Percentiles rank a stretch among this genome's conserved stretches.
Evolutionary conservation across 192 early-diverging fungal species (phyloP).

Genomic region (Bifiguratus adelaidae): DNA sequence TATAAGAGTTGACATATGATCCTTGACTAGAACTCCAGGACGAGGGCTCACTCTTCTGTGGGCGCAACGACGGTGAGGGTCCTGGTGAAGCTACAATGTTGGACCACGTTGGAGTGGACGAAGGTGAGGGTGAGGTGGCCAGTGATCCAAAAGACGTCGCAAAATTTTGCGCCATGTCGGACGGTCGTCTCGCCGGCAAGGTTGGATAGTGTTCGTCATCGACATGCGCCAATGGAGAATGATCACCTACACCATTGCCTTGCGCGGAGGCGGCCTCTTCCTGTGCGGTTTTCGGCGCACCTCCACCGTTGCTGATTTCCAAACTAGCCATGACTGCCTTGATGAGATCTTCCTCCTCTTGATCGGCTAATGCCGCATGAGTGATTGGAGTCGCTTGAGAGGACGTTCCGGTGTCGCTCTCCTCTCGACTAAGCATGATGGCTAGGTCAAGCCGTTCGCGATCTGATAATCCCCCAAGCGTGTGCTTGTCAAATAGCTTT

Average conservation of each 20-base stretch:
- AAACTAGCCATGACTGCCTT: conserved; percentile 21
- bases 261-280: not conserved
- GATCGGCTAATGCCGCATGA: not conserved
- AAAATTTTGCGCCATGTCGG: no score
- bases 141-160: no score
- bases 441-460: conserved; percentile 45
- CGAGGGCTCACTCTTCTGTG: no score
- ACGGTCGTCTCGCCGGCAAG: no score
- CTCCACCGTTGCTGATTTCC: not conserved
- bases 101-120: no score
- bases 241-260: not conserved
- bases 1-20: no score
- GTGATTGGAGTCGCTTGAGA: not conserved
- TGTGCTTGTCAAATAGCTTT: conserved; percentile 8
- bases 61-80: no score
- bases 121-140: no score
- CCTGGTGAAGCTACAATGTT: no score
- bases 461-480: conserved; percentile 34
- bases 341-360: conserved; percentile 16
- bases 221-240: not conserved
- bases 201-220: no score
- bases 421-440: conserved; percentile 32
- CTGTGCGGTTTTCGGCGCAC: not conserved
- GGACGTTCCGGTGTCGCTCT: not conserved
- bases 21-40: no score